Base-by-base conservation (phyloP, 345 rosid species). In the Anacardium occidentale region DNA sequence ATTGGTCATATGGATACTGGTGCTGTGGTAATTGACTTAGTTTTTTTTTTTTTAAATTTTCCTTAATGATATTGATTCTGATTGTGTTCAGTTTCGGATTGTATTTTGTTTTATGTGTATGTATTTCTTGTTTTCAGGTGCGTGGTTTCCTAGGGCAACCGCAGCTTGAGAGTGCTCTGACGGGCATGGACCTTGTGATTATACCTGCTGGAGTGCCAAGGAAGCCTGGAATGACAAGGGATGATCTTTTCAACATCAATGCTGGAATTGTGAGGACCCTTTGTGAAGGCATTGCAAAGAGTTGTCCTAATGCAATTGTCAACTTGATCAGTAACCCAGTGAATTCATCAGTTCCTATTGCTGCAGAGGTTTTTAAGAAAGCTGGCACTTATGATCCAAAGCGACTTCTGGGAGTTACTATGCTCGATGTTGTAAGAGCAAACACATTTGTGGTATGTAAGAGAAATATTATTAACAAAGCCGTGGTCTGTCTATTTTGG, bases 211-310 rank as follows among this genome's bases (percentile, higher is more conserved):
- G 98, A 70, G 79, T 90, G 44, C 96, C 98, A 26, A 85, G 94
- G 80, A 92, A 90, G 75, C 98, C 98, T 40, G 94, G 96, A 77
- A 90, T 90, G 96, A 92, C 91, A 0, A 83, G 96, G 37, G 98
- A 90, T 78, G 98, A 92, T 75, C 90, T 92, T 26, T 92, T 93
- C 78, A 91, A 91, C 64, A 88, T 91, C 71, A 93, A 93, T 76
- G 98, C 98, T 67, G 93, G 98, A 75, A 91, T 93, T 79, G 97
- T 91, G 54, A 87, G 53, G 85, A 88, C 93, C 32, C 88, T 93
- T 45, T 89, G 92, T 57, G 88, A 91, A 79, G 97, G 90, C 67
- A 81, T 91, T 29, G 87, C 92, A 0, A 87, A 82, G 81, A 72
- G 87, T 73, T 89, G 97, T 69, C 97, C 98, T 1, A 81, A 81